Evolutionary conservation across 2,329 filamentous ascomycete species (phyloP), one percentile per base, ranked within the genome.

Genomic region (Ceratocystis variospora): DNA sequence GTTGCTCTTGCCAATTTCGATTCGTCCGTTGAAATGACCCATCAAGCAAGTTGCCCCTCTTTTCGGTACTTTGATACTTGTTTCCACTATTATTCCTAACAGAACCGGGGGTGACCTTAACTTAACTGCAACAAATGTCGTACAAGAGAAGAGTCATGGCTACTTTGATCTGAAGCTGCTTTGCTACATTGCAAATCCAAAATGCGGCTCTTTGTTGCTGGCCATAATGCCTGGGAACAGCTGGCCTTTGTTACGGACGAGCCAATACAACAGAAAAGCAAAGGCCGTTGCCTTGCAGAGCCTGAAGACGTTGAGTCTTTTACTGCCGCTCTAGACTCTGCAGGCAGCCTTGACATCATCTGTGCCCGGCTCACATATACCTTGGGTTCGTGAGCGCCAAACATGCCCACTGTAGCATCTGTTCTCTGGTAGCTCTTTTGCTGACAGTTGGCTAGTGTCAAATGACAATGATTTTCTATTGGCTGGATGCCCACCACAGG

Each of bases 141-240:
- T 7, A 25, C 5, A 53, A 53, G 22, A 25, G 22, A 25, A 2
- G 12, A 53, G 10, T 53, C 25, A 15, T 8, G 19, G 19, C 19
- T 12, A 25, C 22, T 25, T 25, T 19, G 19, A 10, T 25, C 25
- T 19, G 25, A n/a, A 22, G 46, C 46, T n/a, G 22, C 19, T 50
- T 57, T 2, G 8, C 31, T 12, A 10, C 17, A 10, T 33, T 59
- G 5, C 1, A 15, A n/a, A 7, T 33, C 15, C 10, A 57, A 33
- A 5, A 63, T 50, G 45, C 44, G 46, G 64, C 72, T 86, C 4
- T 81, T 80, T 71, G 81, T 79, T 53, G 70, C 79, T 2, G 83
- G 83, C 50, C 80, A 83, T 73, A 86, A 86, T 71, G 81, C 82
- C 65, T 86, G 81, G 81, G 73, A 74, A 66, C 83, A 86, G 70